Evolutionary conservation across 768 basidiomycete genomes (phyloP), one percentile per base, ranked within the genome.

Genomic region (Agrocybe pediades): DNA sequence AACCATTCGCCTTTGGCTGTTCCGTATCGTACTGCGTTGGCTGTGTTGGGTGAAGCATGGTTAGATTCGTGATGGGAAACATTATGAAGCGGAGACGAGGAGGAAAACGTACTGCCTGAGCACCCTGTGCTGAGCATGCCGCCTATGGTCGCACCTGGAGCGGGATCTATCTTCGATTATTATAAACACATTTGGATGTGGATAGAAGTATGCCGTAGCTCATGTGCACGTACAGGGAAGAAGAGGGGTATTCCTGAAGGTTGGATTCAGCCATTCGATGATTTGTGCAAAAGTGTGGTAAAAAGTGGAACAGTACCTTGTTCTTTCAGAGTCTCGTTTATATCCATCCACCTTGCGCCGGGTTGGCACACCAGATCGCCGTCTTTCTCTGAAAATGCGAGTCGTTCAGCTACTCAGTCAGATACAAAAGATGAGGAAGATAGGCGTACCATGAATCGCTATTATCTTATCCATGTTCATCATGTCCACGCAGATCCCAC

Each of bases 1-100:
- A 95, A 92, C 93, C 92, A 95, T 71, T 95, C 92, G 0, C 77
- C 90, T 65, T 88, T 92, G 0, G 92, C 92, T 6, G 92, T 95
- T 9, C 92, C 94, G 64, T 94, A 95, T 20, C 91, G 74, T 1
- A 91, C 90, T 1, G 90, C 88, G 59, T 90, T 91, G 0, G 89
- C 89, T 83, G 33, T 0, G n/a, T n/a, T n/a, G 27, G n/a, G 23
- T 8, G 9, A 30, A 5, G 6, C 26, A 3, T 25, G 33, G 2
- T 30, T 25, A 25, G 8, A 43, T 46, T 21, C 11, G 13, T 8
- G 16, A 19, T 21, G 11, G 25, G 25, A 4, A 15, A 8, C n/a
- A n/a, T n/a, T n/a, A n/a, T n/a, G 24, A 49, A 25, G n/a, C 33
- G 13, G 4, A 13, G n/a, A 36, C n/a, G 21, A 24, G 49, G 24